Evolutionary conservation across 177 flowering plant genomes (phyloP), one percentile per base, ranked within the genome.

Genomic region (Telopea speciosissima): DNA sequence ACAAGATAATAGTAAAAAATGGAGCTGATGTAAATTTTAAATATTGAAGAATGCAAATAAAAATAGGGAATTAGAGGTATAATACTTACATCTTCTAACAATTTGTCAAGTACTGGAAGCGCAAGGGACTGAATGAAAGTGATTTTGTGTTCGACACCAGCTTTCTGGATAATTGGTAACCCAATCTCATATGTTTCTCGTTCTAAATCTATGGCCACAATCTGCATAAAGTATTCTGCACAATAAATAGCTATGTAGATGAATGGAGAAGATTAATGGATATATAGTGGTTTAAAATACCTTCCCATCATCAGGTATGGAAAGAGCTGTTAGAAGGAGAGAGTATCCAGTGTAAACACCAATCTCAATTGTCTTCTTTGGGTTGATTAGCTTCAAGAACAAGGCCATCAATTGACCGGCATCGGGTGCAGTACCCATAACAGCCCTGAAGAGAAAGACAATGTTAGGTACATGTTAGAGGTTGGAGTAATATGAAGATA

Each of bases 121-220:
- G 84, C 87, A 17, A 69, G 60, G 0, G 81, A 75, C 44, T 85
- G 76, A 7, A 82, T 73, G 76, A 83, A 86, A 60, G 85, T 74
- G 70, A 86, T 82, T 63, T 88, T 86, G 72, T 86, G 79, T 31
- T 77, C 83, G 0, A 86, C 86, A 3, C 87, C 83, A 25, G 87
- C 86, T 69, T 74, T 82, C 60, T 59, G 63, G 6, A 87, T 81
- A 33, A 81, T 13, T 0, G 88, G 89, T 28, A 79, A 69, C 8
- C 91, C 91, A 3, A 83, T 68, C 62, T 88, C 84, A 72, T 75
- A 88, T 14, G 82, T n/a, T n/a, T 81, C 72, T 12, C 82, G 52
- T 62, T 79, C 52, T n/a, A 63, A 11, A 61, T 88, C 89, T 24
- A 83, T 81, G 61, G 88, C 89, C 31, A 60, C 70, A 22, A 86